Base-by-base conservation (phyloP, 2,329 filamentous ascomycete genomes). In the Pyrenophora seminiperda region DNA sequence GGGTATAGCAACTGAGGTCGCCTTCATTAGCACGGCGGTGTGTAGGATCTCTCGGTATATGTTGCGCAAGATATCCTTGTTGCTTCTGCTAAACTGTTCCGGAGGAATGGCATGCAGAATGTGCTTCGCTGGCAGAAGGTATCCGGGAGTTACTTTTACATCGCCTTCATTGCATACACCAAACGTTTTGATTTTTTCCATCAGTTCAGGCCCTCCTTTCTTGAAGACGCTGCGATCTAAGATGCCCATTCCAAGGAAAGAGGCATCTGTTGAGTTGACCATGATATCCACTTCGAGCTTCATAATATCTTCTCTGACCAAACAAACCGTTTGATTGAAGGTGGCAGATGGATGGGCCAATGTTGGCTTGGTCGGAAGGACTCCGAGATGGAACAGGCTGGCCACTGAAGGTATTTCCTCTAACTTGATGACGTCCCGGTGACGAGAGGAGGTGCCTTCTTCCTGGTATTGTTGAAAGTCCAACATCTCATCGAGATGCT, bases 271-370 rank as follows among this genome's bases (percentile, higher is more conserved):
- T 3, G 64, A 67, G 32, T 68, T 73, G 15, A 72, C 68, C 31
- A 72, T 61, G 6, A 67, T 54, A 34, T 72, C 67, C 7, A 67
- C 66, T 6, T 67, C 62, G 1, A 73, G 30, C 19, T 51, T 64
- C 2, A 70, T 71, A 18, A 73, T 73, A 20, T 73, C 68, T 41
- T 70, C 63, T 39, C 63, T 62, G 6, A 64, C 22, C 9, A 73
- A 32, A 24, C 62, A 68, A 0, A 73, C 58, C 4, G 47, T 65
- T 5, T 65, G 34, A 17, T 73, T 71, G 56, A 68, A 62, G 1
- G 46, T 38, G 10, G 41, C 47, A 3, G 64, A 65, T 14, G 65
- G 57, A 3, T 52, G 54, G 3, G 61, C 59, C 37, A 60, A 41
- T 1, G 69, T 72, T 0, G 54, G 39, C 24, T 61, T 66, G 7